Evolutionary conservation across 2,329 filamentous ascomycete species (phyloP), one percentile per base, ranked within the genome.

Genomic region (Ceratocystis lukuohia): DNA sequence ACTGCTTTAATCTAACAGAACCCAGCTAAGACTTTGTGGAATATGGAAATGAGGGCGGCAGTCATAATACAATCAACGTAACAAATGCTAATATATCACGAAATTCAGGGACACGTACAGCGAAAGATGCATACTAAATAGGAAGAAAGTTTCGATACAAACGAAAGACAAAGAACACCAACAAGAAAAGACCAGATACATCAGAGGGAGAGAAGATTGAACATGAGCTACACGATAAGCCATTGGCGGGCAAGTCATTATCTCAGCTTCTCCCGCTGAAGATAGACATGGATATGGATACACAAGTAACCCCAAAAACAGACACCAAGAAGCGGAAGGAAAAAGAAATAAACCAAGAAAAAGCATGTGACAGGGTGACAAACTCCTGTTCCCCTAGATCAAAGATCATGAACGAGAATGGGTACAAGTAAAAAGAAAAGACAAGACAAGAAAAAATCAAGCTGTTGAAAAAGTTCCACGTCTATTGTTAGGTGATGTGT

Each of bases 401-500:
- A 62, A 62, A 61, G 64, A 48, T 22, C 30, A 53, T 46, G 37
- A 65, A 33, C 22, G 53, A 50, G 62, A 56, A 65, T 61, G 10
- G 12, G 17, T 45, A 25, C 45, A 68, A 61, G 64, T 46, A 37
- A 41, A 61, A 64, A 67, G 33, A 44, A 44, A 44, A 56, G 63
- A 56, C 8, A 46, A 48, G 56, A 53, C 53, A 62, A 44, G 61
- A 62, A 20, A 45, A 45, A 44, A 20, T 28, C 57, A 25, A 62
- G 57, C n/a, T 62, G 61, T 25, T 48, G 45, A 53, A 22, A 5
- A 45, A 41, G 22, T 61, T 10, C 53, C 41, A 61, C 28, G 44
- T 41, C 41, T 50, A 65, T 46, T 50, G 37, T 41, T 53, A 50
- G 15, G 7, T 65, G 25, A 50, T 56, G 22, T 56, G 44, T 37